Evolutionary conservation across 768 basidiomycete genomes (phyloP), one percentile per base, ranked within the genome.

Genomic region (Mycena capillaripes): DNA sequence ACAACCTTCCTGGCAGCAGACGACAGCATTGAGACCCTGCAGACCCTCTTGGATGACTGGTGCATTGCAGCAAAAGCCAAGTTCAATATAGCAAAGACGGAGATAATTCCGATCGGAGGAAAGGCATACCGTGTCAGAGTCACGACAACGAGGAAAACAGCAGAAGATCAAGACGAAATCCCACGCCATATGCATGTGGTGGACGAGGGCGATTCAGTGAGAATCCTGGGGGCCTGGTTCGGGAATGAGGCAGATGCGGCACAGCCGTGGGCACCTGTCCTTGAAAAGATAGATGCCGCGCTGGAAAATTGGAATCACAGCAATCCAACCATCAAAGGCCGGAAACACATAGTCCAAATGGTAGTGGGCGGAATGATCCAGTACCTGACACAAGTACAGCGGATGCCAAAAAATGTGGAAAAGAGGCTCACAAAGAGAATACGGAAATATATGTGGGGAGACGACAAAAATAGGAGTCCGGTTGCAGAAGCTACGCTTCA

Each of bases 1-100:
- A 52, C 50, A 6, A 38, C 34, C 1, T 64, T 25, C 23, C 48
- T 64, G n/a, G 5, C 30, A 4, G 48, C 2, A 8, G n/a, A 29
- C 1, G 62, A 64, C 27, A 23, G 38, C 23, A 30, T 53, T 3
- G 46, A n/a, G 16, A n/a, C 44, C 29, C 32, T 64, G 2, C 48
- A 53, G 2, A 0, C 3, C 0, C 58, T 82, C 0, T 77, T 82
- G 0, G 27, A 74, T 0, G 21, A 4, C 0, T 85, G 83, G 83
- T 84, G 78, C 66, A 32, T 25, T 0, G 80, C 78, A 30, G 78
- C 79, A 3, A 66, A 75, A 2, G 81, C 82, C 0, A 78, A 76
- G 32, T 83, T 82, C 44, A 83, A 82, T 52, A 63, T 62, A 0
- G 66, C 58, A 0, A 83, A 83, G 66, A 83, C 81, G 4, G 80